Base-by-base conservation (phyloP, 169 alveolate genomes). In the Eimeria brunetti region DNA sequence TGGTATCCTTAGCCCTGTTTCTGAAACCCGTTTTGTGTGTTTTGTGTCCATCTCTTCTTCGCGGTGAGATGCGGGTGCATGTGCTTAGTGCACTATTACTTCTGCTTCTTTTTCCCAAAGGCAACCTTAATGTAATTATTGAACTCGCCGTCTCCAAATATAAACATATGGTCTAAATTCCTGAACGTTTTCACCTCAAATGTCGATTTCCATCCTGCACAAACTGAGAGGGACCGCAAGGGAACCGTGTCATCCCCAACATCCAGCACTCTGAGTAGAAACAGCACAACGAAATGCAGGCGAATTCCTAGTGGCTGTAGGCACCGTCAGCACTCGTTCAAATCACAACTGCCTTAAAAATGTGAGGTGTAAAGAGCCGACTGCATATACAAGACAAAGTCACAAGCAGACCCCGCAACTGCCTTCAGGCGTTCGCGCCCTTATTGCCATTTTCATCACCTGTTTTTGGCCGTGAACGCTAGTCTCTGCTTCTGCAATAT, bases 201-300 rank as follows among this genome's bases (percentile, higher is more conserved):
- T 8, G 96, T 93, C 41, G 96, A 93, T 51, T 69, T n/a, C 96
- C 96, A 93, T n/a, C 88, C 69, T 20, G 89, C 64, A 80, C 96
- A 93, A 85, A 83, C 85, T 9, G 93, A 83, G 49, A 93, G 94
- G 27, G 96, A 93, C 41, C 76, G 41, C 24, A 93, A 62, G 0
- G 96, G 96, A 41, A 93, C 96, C 49, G 96, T 93, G 80, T 84
- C 88, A 88, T 93, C 96, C 41, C 96, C 96, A 51, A 78, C 89
- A 69, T 71, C 96, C 18, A 84, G 60, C 18, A 93, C 69, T 36
- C 96, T 93, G 84, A 30, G 12, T 24, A 60, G 38, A 53, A 53
- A 16, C 36, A 20, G 56, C 58, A 33, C 7, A 41, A 22, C 84
- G 36, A 2, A 64, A 64, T 6, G 41, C 36, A 1, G 9, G 38